Evolutionary conservation across 495 filamentous ascomycete genomes (phyloP).

Genomic region (Lasiosphaeria hispida): DNA sequence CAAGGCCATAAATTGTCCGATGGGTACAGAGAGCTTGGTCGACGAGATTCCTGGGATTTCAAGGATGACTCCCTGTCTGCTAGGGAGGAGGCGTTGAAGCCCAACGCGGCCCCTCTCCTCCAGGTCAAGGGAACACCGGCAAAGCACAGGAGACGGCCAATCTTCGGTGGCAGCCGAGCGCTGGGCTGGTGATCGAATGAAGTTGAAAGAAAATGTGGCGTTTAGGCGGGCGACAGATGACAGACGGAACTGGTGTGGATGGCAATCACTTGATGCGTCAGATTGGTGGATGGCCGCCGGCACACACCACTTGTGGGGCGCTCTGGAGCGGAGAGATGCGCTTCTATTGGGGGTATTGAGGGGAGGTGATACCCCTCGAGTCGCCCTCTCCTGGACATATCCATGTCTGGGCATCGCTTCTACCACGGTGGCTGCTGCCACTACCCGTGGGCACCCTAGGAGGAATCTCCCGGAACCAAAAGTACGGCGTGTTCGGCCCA

Average conservation of each 20-base stretch:
- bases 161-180: not conserved
- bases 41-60: constrained; percentile 4
- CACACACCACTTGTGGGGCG: not conserved
- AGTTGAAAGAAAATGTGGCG: constrained; percentile 35
- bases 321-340: constrained; percentile 3
- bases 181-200: constrained; percentile 15
- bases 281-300: constrained; percentile 1
- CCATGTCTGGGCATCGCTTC: not conserved
- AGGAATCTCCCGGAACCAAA: not conserved
- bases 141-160: not conserved
- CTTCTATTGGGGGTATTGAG: constrained; percentile 1
- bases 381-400: constrained; percentile 18
- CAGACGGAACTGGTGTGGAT: constrained; percentile 14
- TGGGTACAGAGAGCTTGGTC: constrained; percentile 27
- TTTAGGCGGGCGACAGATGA: constrained; percentile 26
- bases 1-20: constrained; percentile 34
- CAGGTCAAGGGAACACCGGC: not conserved
- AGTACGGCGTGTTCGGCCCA: constrained; percentile 19
- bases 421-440: constrained; percentile 9
- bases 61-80: not conserved
- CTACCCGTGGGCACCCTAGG: constrained; percentile 3
- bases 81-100: not conserved
- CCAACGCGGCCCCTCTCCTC: too few species aligned
- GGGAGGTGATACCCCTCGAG: constrained; percentile 29
- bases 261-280: constrained; percentile 21